phyloP scores from a whole-genome alignment of 148 eudicot genomes.

The Simmondsia chinensis region DNA sequence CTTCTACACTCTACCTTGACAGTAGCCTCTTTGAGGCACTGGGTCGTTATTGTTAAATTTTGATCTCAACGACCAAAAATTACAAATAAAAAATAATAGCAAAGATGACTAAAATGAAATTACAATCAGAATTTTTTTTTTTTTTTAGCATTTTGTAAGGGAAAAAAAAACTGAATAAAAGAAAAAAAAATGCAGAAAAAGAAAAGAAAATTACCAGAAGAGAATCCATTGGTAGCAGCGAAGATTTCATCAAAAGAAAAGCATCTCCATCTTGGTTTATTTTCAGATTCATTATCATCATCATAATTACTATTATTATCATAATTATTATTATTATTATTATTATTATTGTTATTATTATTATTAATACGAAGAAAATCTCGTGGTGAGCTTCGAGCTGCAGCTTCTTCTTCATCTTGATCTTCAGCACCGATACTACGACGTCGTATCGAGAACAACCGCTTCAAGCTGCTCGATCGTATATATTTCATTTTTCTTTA shows the following conservation, averaged over 20 bases:
- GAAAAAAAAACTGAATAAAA: too few species aligned
- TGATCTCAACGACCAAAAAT: too few species aligned
- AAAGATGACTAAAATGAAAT: too few species aligned
- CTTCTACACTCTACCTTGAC: too few species aligned
- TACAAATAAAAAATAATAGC: too few species aligned
- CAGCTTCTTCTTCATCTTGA: slow-evolving; percentile 1
- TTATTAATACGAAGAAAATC: neutral
- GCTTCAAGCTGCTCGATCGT: slow-evolving; percentile 53
- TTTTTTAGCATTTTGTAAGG: too few species aligned
- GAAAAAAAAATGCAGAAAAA: neutral
- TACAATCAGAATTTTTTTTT: neutral
- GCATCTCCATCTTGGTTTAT: slow-evolving; percentile 75
- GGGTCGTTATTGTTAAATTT: too few species aligned
- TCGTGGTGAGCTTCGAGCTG: neutral
- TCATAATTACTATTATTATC: slow-evolving; percentile 6
- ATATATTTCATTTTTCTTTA: slow-evolving; percentile 58
- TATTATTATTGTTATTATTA: neutral
- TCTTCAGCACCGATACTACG: slow-evolving; percentile 37
- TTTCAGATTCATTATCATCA: slow-evolving; percentile 10
- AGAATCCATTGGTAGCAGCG: slow-evolving; percentile 70
- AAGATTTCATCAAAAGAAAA: slow-evolving; percentile 75
- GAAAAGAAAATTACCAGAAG: slow-evolving; percentile 36
- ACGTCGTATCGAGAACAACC: slow-evolving; percentile 52
- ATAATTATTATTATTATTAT: slow-evolving; percentile 7
- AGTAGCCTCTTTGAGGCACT: too few species aligned